Evolutionary conservation across 2,329 filamentous ascomycete species (phyloP), one percentile per base, ranked within the genome.

Genomic region (Dactylellina cionopaga): DNA sequence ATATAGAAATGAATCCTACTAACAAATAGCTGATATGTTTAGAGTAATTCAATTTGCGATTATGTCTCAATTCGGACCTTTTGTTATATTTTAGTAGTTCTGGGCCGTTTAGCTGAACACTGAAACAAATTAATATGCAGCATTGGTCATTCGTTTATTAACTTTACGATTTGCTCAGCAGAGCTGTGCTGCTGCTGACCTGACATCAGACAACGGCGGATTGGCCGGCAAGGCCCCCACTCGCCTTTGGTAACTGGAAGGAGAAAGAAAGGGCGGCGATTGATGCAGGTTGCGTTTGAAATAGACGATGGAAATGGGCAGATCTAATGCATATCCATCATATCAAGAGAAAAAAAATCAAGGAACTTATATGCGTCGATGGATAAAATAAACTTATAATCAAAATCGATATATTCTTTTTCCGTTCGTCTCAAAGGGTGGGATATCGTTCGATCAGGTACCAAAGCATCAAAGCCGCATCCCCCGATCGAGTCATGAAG

Each of bases 101-200:
- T 35, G 44, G 46, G 58, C 58, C 31, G 33, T 49, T 43, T 44
- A 55, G 64, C 55, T 70, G 65, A 54, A 52, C 24, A 55, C 41
- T 64, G 66, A 71, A 71, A 71, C 66, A 71, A 43, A 55, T 46
- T 25, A 70, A 55, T 49, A 51, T 63, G 56, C 56, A 64, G 51
- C 19, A 52, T 52, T 63, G 44, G 33, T 54, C 44, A 55, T 58
- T 51, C 55, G 37, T 15, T 60, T n/a, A n/a, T n/a, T n/a, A n/a
- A n/a, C n/a, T n/a, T n/a, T n/a, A n/a, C n/a, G 55, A 46, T 27
- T 47, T 46, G 52, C 37, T 22, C 47, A 47, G 47, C 51, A 43
- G n/a, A n/a, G n/a, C n/a, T n/a, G n/a, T n/a, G n/a, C n/a, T n/a
- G n/a, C n/a, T n/a, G n/a, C n/a, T n/a, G n/a, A n/a, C n/a, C 58